phyloP scores from a whole-genome alignment of 345 rosid genomes.

The Rhodamnia argentea region DNA sequence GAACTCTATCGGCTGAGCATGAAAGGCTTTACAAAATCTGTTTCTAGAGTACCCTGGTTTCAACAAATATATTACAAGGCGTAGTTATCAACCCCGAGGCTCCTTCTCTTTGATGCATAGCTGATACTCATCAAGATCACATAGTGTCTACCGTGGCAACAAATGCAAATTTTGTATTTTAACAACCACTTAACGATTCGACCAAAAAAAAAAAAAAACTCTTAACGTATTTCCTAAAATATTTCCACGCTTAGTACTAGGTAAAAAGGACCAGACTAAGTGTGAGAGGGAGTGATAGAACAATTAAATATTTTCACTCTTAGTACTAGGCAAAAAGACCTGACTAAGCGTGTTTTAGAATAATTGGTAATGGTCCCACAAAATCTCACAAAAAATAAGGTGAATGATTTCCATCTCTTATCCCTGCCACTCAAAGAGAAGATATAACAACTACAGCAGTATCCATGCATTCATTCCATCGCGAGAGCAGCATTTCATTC shows the following conservation, averaged over 20 bases:
- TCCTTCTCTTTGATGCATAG: neutral
- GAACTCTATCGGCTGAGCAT: neutral
- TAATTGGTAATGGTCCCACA: no score
- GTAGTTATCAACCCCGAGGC: neutral
- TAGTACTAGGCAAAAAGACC: no score
- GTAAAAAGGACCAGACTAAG: neutral
- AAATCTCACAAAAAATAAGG: neutral
- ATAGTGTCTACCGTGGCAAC: neutral
- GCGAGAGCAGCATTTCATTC: neutral
- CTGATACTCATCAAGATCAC: neutral
- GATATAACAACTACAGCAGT: neutral
- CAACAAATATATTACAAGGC: neutral
- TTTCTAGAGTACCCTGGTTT: neutral
- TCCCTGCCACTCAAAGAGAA: neutral
- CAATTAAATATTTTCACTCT: no score
- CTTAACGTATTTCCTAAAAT: neutral
- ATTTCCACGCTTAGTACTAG: neutral
- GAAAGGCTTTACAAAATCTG: neutral
- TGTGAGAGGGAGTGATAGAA: neutral
- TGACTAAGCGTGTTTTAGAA: no score
- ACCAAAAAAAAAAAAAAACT: neutral
- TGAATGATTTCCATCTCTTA: neutral
- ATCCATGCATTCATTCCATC: neutral
- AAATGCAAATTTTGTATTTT: neutral
- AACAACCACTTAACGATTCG: neutral